Evolutionary conservation across 2,329 filamentous ascomycete genomes (phyloP).

Genomic region (Sporothrix pseudoabietina): DNA sequence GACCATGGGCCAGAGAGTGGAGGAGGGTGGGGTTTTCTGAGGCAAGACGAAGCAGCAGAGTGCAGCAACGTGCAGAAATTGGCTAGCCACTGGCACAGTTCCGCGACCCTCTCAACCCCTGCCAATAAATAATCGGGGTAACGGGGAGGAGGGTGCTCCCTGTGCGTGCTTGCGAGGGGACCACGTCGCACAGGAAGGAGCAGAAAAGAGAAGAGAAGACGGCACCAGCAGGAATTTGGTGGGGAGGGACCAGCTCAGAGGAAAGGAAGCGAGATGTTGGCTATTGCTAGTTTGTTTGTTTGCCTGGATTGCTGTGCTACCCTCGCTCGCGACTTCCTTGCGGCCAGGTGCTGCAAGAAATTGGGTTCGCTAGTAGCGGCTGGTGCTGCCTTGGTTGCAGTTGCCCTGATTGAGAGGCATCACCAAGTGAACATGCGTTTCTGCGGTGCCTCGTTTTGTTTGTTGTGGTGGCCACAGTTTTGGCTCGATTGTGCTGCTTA

Average conservation of each 20-base stretch:
- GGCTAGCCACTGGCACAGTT: background rate
- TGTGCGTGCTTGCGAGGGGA: background rate
- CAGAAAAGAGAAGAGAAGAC: background rate
- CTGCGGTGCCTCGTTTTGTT: background rate
- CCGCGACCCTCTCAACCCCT: constrained; percentile 20
- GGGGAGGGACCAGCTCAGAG: background rate
- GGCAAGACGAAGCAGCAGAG: background rate
- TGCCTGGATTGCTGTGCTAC: background rate
- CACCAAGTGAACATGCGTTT: background rate
- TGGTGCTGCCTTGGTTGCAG: constrained; percentile 18
- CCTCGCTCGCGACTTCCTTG: constrained; percentile 8
- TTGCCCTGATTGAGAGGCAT: background rate
- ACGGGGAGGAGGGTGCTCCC: background rate
- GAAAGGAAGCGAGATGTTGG: background rate
- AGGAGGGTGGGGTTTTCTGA: constrained; percentile 16
- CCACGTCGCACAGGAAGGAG: background rate
- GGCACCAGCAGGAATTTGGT: background rate
- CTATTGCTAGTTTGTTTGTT: background rate
- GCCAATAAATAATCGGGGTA: constrained; percentile 24
- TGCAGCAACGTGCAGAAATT: background rate
- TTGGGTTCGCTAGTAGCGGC: background rate
- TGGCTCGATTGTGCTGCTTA: background rate
- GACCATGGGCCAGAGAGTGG: background rate
- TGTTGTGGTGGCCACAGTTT: background rate
- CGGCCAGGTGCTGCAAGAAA: background rate